Evolutionary conservation across 352 stramenopile genomes (phyloP), one percentile per base, ranked within the genome.

Genomic region (Plasmopara halstedii): DNA sequence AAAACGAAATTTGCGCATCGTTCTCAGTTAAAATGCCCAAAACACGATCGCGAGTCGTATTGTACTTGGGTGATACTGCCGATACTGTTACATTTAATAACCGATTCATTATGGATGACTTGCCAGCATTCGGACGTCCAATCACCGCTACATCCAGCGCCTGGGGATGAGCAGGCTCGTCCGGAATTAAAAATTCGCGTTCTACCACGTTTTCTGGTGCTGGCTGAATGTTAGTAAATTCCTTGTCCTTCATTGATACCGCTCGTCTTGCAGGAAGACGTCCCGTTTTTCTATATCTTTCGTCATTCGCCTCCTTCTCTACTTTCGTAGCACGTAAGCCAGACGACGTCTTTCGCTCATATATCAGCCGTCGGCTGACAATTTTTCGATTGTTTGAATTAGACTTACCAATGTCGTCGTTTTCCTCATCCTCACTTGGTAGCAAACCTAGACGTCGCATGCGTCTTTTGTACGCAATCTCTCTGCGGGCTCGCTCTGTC

Each of bases 41-140:
- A 22, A 88, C 61, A 31, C 75, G 76, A 25, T 94, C 73, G 2
- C 82, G 69, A 17, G 82, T 94, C 17, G 82, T 94, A 54, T 94
- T 94, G 54, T 94, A 94, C 63, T 94, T 94, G 27, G 79, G 68
- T 6, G 82, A 94, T 4, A 94, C 82, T 2, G 82, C 82, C 15
- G 82, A 94, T 5, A 94, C 73, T 44, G 83, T 94, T 39, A 80
- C 73, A 34, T 87, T 73, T 29, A 91, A 52, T 42, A 94, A 22
- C 0, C 62, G 46, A 61, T 94, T 94, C 61, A 91, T 81, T 42
- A 94, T 86, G 8, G 77, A 90, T 21, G 78, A 90, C 60, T 94
- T 94, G 58, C 82, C 82, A 8, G 82, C 82, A 47, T 94, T 94
- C n/a, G 82, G 82, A 6, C 82, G 76, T 17, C 82, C 82, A 22